These are phyloP conservation scores for Monascus ruber DNA, from an alignment of 2,329 filamentous ascomycete species.

Conservation along the genomic window DNA sequence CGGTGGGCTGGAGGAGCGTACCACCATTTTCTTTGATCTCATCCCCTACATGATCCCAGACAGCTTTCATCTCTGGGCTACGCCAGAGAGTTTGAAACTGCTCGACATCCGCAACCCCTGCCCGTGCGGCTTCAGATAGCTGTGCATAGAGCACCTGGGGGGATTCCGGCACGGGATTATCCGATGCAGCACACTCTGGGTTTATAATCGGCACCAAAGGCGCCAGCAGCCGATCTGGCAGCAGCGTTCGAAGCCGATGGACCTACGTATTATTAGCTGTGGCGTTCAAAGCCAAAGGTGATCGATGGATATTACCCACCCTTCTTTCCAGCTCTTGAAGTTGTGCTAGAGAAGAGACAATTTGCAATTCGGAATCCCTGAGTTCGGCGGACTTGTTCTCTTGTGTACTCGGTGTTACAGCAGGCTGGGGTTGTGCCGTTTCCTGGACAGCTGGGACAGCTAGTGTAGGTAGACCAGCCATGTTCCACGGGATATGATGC, in stretches of 20 bases:
- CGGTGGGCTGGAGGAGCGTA: slow-evolving; percentile 22
- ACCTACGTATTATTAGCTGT: slow-evolving; percentile 17
- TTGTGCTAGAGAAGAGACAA: slow-evolving; percentile 29
- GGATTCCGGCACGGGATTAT: slow-evolving; percentile 16
- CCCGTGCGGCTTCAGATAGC: slow-evolving; percentile 23
- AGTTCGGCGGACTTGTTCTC: not conserved
- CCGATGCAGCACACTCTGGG: slow-evolving; percentile 11
- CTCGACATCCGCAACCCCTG: slow-evolving; percentile 25
- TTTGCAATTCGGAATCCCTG: slow-evolving; percentile 25
- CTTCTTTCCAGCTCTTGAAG: slow-evolving; percentile 28
- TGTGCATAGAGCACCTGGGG: slow-evolving; percentile 24
- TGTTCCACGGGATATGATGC: too few relatives aligned
- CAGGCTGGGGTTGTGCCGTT: not conserved
- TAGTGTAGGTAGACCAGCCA: too few relatives aligned
- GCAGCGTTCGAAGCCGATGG: slow-evolving; percentile 29
- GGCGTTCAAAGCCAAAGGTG: not conserved
- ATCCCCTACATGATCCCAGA: slow-evolving; percentile 27
- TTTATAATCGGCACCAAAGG: slow-evolving; percentile 29
- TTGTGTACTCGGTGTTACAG: not conserved
- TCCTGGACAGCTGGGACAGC: too few relatives aligned
- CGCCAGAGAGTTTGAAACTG: slow-evolving; percentile 31
- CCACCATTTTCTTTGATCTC: slow-evolving; percentile 27
- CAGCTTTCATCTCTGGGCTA: slow-evolving; percentile 25
- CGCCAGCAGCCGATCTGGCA: slow-evolving; percentile 30
- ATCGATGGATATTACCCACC: slow-evolving; percentile 6